Percentiles rank a stretch among this genome's conserved stretches.
Evolutionary conservation across 2,329 filamentous ascomycete species (phyloP).

Genomic region (Diaporthe ampelina): DNA sequence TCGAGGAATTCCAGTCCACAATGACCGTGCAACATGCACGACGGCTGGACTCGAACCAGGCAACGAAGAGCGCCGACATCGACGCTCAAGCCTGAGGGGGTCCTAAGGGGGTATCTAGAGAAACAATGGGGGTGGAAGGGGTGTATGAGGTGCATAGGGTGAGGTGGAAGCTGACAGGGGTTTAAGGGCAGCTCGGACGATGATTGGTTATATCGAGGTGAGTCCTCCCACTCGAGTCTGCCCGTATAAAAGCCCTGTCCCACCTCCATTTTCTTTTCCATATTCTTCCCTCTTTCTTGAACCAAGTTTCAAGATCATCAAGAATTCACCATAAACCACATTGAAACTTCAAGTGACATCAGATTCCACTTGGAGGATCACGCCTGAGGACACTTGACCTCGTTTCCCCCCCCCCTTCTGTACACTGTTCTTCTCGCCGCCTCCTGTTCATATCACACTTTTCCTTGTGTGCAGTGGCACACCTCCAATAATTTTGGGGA

Average conservation of each 20-base stretch:
- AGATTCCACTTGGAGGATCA: conserved; percentile 17
- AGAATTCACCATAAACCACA: conserved; percentile 15
- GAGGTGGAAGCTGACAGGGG: conserved; percentile 37
- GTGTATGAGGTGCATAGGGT: conserved; percentile 35
- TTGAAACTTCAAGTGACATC: conserved; percentile 28
- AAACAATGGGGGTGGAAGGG: conserved; percentile 2
- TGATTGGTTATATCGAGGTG: conserved; percentile 38
- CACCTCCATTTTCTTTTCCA: conserved; percentile 26
- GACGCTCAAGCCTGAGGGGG: conserved; percentile 9
- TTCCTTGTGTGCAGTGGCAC: background rate
- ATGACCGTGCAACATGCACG: background rate
- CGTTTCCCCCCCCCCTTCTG: background rate
- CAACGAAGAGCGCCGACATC: background rate
- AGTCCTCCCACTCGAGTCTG: conserved; percentile 28
- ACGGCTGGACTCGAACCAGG: background rate
- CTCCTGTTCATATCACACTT: background rate
- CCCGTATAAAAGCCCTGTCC: conserved; percentile 41
- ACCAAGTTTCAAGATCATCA: conserved; percentile 29
- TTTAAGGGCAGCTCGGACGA: conserved; percentile 15
- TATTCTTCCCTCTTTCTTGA: conserved; percentile 32
- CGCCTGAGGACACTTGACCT: conserved; percentile 29
- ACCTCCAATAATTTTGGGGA: background rate
- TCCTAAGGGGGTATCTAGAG: background rate
- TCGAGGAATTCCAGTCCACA: background rate
- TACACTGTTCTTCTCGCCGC: background rate